Conservation (phyloP, 768 basidiomycete genomes). For the Podaxis sp. region DNA sequence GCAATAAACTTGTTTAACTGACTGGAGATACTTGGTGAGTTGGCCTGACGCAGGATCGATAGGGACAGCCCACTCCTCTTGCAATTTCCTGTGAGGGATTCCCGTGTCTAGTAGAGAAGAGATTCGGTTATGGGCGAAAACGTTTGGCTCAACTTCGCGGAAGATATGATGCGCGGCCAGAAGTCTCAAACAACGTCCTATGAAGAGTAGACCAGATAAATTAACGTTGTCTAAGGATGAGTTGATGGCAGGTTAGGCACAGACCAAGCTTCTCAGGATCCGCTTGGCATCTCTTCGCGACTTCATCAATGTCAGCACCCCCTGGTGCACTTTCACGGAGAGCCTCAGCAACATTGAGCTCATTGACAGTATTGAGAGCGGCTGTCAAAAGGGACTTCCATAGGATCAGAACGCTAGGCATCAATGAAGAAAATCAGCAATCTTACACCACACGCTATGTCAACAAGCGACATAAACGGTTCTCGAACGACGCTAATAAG, state of each 20-base stretch:
- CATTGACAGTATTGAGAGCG: constrained; percentile 10
- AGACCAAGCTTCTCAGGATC: constrained; percentile 10
- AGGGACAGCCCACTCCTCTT: neutral
- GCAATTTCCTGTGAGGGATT: constrained; percentile 1
- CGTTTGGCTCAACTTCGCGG: constrained; percentile 23
- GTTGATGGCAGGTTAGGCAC: neutral
- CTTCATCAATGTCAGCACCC: neutral
- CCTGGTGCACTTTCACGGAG: neutral
- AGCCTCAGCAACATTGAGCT: constrained; percentile 10
- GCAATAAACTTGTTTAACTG: constrained; percentile 6
- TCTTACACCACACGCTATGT: constrained; percentile 9
- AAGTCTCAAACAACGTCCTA: constrained; percentile 23
- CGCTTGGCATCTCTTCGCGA: constrained; percentile 1
- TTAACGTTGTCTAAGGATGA: neutral
- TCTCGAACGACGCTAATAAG: constrained; percentile 9
- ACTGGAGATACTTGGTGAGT: neutral
- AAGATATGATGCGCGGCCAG: constrained; percentile 25
- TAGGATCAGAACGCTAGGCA: neutral
- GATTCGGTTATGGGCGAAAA: constrained; percentile 25
- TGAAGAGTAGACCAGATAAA: neutral
- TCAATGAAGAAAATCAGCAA: neutral
- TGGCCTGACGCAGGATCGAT: neutral
- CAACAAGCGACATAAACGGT: constrained; percentile 4
- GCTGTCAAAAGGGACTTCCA: constrained; percentile 8
- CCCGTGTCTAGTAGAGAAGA: constrained; percentile 19